Percentiles rank a stretch among this genome's conserved stretches.
Conservation (phyloP, 306 rosid species). For the Dryas alaskensis region DNA sequence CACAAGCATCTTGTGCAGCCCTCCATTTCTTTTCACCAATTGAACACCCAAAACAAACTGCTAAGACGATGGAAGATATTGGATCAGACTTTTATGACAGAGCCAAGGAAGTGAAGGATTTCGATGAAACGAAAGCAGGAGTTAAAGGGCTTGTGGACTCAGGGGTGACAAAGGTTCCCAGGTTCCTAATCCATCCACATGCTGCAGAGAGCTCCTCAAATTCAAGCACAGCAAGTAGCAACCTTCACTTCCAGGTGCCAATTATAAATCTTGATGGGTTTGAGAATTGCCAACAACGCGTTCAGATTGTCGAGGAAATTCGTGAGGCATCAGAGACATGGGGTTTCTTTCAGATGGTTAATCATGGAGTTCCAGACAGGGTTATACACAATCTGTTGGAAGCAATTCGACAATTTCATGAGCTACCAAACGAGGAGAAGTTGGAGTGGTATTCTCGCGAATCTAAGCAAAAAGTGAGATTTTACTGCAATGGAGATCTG, state of each 20-base stretch:
- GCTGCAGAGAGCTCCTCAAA: constrained; percentile 17
- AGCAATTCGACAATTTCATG: constrained; percentile 53
- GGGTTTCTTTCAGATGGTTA: constrained; percentile 77
- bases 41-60: background rate
- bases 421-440: constrained; percentile 59
- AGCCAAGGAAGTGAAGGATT: constrained; percentile 58
- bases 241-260: constrained; percentile 40
- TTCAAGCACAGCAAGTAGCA: background rate
- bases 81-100: constrained; percentile 37
- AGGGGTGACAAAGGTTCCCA: constrained; percentile 55
- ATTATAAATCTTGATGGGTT: constrained; percentile 52
- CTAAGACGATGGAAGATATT: background rate
- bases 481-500: constrained; percentile 67
- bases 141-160: constrained; percentile 72
- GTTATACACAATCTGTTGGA: constrained; percentile 50
- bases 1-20: constrained; percentile 27
- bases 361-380: constrained; percentile 57
- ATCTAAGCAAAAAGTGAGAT: constrained; percentile 40
- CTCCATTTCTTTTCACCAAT: constrained; percentile 2
- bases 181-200: constrained; percentile 54
- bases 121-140: constrained; percentile 70
- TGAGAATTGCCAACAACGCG: constrained; percentile 19
- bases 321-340: constrained; percentile 58
- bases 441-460: constrained; percentile 74
- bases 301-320: constrained; percentile 39